These are phyloP conservation scores for Lodderomyces margitis DNA, from an alignment of 1,139 yeast species.

Conservation along the genomic window DNA sequence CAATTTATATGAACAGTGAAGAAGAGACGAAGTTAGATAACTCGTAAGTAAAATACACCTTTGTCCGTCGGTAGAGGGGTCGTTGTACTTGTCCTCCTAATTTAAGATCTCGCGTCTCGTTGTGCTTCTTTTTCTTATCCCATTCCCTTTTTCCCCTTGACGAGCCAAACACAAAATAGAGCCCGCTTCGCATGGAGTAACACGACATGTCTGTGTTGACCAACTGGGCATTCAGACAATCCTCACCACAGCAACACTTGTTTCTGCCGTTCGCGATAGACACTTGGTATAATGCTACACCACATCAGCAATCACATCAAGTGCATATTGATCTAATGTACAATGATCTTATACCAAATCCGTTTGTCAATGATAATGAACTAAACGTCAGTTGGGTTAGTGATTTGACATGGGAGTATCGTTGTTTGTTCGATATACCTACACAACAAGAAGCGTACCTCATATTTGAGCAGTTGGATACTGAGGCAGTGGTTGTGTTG, in stretches of 20 bases:
- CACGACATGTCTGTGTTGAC: slow-evolving; percentile 7
- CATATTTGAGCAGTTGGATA: slow-evolving; percentile 45
- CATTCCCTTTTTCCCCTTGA: no score
- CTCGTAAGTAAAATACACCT: no score
- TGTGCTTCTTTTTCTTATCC: no score
- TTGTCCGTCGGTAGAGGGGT: no score
- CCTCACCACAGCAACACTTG: slow-evolving; percentile 1
- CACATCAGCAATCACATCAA: slow-evolving; percentile 16
- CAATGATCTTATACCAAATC: slow-evolving; percentile 40
- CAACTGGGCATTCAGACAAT: slow-evolving; percentile 13
- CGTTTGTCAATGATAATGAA: slow-evolving; percentile 42
- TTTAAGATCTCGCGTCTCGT: no score
- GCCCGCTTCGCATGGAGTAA: no score
- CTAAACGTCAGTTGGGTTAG: slow-evolving; percentile 47
- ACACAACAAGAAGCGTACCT: slow-evolving; percentile 14
- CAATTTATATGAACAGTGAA: no score
- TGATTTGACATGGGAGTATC: slow-evolving; percentile 42
- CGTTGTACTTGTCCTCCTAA: no score
- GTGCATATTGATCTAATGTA: slow-evolving; percentile 40
- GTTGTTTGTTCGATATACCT: slow-evolving; percentile 17
- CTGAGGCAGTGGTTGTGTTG: slow-evolving; percentile 37
- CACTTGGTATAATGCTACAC: slow-evolving; percentile 8
- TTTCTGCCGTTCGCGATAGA: not conserved
- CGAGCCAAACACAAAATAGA: not conserved
- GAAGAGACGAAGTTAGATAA: not conserved